phyloP scores from a whole-genome alignment of 1,139 yeast genomes.

The Lodderomyces metapsilosis region DNA sequence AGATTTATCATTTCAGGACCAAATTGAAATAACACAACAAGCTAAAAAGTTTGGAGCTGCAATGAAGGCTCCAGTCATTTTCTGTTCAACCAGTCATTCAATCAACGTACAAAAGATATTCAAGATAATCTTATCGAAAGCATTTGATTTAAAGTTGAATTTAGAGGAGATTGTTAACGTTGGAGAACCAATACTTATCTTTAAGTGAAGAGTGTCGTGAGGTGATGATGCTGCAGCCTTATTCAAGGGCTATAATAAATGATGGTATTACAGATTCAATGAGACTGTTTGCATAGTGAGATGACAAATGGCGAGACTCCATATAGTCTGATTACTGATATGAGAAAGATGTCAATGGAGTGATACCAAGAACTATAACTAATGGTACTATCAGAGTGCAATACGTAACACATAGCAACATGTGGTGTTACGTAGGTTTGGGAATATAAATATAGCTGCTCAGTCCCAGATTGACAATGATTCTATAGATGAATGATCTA shows the following conservation, averaged over 20 bases:
- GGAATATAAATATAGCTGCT: background rate
- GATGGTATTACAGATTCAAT: no score
- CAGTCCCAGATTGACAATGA: background rate
- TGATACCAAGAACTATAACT: background rate
- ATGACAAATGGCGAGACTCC: background rate
- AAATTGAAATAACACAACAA: slow-evolving; percentile 78
- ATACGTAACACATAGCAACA: background rate
- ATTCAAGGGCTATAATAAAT: background rate
- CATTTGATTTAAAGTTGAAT: slow-evolving; percentile 81
- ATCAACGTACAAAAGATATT: slow-evolving; percentile 93
- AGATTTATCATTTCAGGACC: slow-evolving; percentile 77
- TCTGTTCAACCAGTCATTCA: slow-evolving; percentile 90
- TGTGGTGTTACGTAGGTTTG: background rate
- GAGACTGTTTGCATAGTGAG: no score
- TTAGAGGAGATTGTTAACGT: slow-evolving; percentile 79
- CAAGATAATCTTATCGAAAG: slow-evolving; percentile 86
- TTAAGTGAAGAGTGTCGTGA: slow-evolving; percentile 32
- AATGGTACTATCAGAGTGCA: background rate
- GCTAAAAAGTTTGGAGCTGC: slow-evolving; percentile 87
- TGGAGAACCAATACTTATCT: slow-evolving; percentile 88
- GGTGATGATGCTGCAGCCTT: background rate
- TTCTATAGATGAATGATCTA: background rate
- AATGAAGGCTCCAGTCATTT: slow-evolving; percentile 87
- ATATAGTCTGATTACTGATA: background rate
- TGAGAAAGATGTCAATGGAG: background rate